phyloP scores from a whole-genome alignment of 2,329 filamentous ascomycete genomes.

The Aspergillus carbonarius region DNA sequence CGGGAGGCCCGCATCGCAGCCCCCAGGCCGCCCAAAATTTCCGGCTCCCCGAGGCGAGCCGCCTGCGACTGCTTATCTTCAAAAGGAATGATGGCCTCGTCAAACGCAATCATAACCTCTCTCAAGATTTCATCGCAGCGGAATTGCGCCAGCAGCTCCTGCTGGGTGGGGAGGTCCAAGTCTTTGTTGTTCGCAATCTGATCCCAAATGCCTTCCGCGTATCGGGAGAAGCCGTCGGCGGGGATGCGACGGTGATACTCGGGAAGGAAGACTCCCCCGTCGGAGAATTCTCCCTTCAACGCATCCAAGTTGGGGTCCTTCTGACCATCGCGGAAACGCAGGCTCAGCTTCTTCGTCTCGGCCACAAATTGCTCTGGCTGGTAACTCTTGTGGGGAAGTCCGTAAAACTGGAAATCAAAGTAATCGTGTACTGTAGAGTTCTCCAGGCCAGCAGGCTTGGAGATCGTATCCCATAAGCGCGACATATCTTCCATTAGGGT shows the following conservation, averaged over 20 bases:
- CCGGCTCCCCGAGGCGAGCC: slow-evolving; percentile 67
- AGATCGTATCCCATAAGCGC: slow-evolving; percentile 89
- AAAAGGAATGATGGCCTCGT: slow-evolving; percentile 74
- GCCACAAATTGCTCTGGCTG: slow-evolving; percentile 86
- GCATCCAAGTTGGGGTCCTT: slow-evolving; percentile 64
- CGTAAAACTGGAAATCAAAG: slow-evolving; percentile 97
- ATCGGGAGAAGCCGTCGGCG: slow-evolving; percentile 92
- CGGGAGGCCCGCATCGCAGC: slow-evolving; percentile 70
- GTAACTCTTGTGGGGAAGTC: slow-evolving; percentile 92
- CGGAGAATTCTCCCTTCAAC: slow-evolving; percentile 66
- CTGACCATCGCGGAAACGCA: slow-evolving; percentile 78
- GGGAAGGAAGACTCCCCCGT: slow-evolving; percentile 81
- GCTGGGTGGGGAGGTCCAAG: slow-evolving; percentile 91
- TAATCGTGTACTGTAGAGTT: slow-evolving; percentile 90
- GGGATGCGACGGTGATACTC: slow-evolving; percentile 96
- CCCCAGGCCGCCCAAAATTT: slow-evolving; percentile 74
- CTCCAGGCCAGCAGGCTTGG: slow-evolving; percentile 87
- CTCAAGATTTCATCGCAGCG: slow-evolving; percentile 94
- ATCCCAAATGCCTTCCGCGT: slow-evolving; percentile 93
- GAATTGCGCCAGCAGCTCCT: slow-evolving; percentile 95
- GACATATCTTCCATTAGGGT: slow-evolving; percentile 87
- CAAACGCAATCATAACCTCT: slow-evolving; percentile 82
- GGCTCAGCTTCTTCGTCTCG: slow-evolving; percentile 76
- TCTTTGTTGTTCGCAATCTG: slow-evolving; percentile 99
- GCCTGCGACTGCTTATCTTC: slow-evolving; percentile 82